Conservation (phyloP, 768 basidiomycete species). For the Collybia mongolica region DNA sequence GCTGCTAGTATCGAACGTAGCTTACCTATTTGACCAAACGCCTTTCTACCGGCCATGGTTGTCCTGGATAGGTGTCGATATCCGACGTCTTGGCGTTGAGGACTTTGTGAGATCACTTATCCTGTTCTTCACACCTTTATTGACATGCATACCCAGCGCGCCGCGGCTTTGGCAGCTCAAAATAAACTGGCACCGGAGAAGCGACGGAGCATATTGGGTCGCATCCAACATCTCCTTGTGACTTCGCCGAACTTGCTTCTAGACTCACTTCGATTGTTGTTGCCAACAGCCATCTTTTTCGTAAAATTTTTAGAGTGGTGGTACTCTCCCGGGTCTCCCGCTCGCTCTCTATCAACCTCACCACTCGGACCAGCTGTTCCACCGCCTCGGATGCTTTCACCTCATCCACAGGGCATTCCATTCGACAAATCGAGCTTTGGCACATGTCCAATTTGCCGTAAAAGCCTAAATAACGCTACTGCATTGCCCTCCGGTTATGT, state of each 20-base stretch:
- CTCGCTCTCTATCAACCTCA: constrained; percentile 64
- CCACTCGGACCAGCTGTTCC: constrained; percentile 69
- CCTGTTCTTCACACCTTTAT: background rate
- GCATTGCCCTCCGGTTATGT: constrained; percentile 92
- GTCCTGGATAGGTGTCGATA: constrained; percentile 77
- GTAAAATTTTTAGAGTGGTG: constrained; percentile 99
- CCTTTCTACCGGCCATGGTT: constrained; percentile 92
- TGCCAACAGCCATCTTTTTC: constrained; percentile 91
- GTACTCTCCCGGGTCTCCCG: constrained; percentile 93
- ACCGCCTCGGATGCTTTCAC: constrained; percentile 72
- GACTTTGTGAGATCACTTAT: constrained; percentile 61
- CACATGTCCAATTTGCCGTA: constrained; percentile 79
- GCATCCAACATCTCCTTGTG: constrained; percentile 45
- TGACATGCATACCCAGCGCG: constrained; percentile 33
- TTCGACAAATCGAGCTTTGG: constrained; percentile 70
- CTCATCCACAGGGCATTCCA: constrained; percentile 70
- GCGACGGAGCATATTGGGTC: constrained; percentile 36
- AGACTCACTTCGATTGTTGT: constrained; percentile 74
- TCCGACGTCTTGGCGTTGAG: constrained; percentile 75
- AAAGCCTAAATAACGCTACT: constrained; percentile 79
- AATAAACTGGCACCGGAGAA: constrained; percentile 25
- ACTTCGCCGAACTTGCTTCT: constrained; percentile 63
- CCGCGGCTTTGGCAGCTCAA: constrained; percentile 31
- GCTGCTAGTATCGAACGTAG: constrained; percentile 80
- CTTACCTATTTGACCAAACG: constrained; percentile 87